A percentile compares a stretch with the other conserved stretches of the same genome.
phyloP scores from a whole-genome alignment of 1,284 basidiomycete species.

The Boletellus deceptivus region DNA sequence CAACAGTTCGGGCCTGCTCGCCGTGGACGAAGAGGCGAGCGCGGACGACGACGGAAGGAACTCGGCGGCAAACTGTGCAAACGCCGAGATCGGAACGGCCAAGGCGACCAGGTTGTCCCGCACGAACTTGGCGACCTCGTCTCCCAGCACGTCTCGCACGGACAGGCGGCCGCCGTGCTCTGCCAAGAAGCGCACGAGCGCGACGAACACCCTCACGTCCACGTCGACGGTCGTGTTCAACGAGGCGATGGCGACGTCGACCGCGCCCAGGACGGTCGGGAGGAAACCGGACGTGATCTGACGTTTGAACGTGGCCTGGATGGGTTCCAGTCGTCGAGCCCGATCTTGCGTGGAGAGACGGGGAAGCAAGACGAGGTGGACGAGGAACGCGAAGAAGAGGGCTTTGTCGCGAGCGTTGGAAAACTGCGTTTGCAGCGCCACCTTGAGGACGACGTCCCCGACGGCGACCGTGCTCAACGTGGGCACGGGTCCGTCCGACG shows the following conservation, averaged over 20 bases:
- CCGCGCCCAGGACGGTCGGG: conserved; percentile 33
- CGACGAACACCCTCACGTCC: conserved; percentile 52
- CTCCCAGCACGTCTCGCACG: conserved; percentile 34
- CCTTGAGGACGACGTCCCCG: conserved; percentile 8
- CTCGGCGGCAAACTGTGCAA: conserved; percentile 23
- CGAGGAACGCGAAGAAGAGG: conserved; percentile 37
- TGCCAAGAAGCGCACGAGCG: conserved; percentile 38
- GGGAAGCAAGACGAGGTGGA: conserved; percentile 45
- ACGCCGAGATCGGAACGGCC: conserved; percentile 23
- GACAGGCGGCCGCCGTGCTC: conserved; percentile 17
- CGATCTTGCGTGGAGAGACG: conserved; percentile 44
- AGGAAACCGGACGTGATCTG: conserved; percentile 39
- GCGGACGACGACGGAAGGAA: conserved; percentile 11
- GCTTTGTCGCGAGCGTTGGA: conserved; percentile 11
- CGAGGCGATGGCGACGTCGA: conserved; percentile 29
- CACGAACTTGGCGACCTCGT: conserved; percentile 22
- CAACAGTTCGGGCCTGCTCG: conserved; percentile 36
- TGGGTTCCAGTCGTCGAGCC: conserved; percentile 33
- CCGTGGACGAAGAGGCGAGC: conserved; percentile 3
- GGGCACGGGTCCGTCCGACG: neutral
- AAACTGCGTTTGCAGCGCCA: conserved; percentile 8
- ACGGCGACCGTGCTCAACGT: neutral
- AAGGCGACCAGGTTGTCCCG: conserved; percentile 28
- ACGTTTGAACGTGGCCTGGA: conserved; percentile 32
- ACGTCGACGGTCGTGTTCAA: conserved; percentile 37